Evolutionary conservation across 495 filamentous ascomycete genomes (phyloP).

Genomic region (Halenospora varia): DNA sequence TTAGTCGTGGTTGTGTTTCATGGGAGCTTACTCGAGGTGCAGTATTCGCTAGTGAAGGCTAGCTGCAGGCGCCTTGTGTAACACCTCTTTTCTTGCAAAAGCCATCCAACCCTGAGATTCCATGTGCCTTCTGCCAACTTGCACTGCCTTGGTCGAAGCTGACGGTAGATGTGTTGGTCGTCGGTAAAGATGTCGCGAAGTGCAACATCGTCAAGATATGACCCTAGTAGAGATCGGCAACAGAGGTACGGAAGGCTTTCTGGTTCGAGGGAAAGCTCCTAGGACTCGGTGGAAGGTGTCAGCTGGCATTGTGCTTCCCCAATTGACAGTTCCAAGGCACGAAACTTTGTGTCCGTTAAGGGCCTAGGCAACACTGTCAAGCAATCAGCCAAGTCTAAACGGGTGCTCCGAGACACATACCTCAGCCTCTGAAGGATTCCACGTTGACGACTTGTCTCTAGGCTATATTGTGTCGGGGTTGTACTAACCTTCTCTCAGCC

Average conservation of each 20-base stretch:
- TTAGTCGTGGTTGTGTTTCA: not conserved
- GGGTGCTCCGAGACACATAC: not conserved
- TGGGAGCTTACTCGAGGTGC: not conserved
- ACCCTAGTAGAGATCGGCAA: not conserved
- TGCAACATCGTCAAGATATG: not conserved
- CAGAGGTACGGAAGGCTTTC: not conserved
- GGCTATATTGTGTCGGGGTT: not conserved
- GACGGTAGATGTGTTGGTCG: not conserved
- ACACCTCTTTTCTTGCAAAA: not conserved
- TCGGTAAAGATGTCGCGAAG: not conserved
- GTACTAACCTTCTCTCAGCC: not conserved
- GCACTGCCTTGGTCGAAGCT: not conserved
- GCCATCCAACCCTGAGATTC: not conserved
- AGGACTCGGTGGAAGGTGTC: not conserved
- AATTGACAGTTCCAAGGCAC: not conserved
- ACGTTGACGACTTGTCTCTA: not conserved
- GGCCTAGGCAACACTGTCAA: not conserved
- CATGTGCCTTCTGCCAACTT: not conserved
- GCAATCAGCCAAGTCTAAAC: not conserved
- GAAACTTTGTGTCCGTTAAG: not conserved
- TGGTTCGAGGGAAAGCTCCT: not conserved
- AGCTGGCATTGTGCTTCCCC: not conserved
- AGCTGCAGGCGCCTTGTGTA: not conserved
- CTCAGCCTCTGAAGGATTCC: not conserved
- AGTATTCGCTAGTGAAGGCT: not conserved